Conservation (phyloP, 768 basidiomycete species). For the Tricholoma hemisulphureum region DNA sequence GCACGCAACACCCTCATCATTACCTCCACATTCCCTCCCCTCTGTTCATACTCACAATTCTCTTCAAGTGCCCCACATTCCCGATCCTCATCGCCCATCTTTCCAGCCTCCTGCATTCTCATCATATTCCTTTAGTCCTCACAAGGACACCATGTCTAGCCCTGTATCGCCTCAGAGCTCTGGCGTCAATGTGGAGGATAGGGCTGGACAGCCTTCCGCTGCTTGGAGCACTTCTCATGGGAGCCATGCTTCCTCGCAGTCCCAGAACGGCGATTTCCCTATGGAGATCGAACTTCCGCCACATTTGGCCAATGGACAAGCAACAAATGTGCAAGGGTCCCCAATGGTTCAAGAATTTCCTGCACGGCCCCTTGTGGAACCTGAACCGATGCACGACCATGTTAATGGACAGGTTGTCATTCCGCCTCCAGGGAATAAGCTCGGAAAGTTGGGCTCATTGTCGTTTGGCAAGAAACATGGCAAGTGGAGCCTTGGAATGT, state of each 20-base stretch:
- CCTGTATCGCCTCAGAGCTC: conserved; percentile 34
- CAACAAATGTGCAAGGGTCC: conserved; percentile 52
- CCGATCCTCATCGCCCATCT: conserved; percentile 10
- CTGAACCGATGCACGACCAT: conserved; percentile 38
- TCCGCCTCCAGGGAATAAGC: conserved; percentile 47
- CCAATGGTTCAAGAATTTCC: conserved; percentile 54
- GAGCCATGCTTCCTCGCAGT: conserved; percentile 17
- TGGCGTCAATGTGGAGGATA: conserved; percentile 23
- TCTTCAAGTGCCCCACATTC: conserved; percentile 8
- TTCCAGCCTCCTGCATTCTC: conserved; percentile 38
- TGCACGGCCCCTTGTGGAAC: conserved; percentile 39
- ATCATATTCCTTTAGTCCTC: conserved; percentile 40
- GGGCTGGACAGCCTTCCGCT: conserved; percentile 24
- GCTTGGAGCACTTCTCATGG: conserved; percentile 20
- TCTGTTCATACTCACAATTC: conserved; percentile 27
- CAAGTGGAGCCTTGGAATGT: conserved; percentile 68
- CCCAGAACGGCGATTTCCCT: conserved; percentile 45
- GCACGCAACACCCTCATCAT: conserved; percentile 30
- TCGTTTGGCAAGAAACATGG: conserved; percentile 68
- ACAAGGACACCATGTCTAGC: conserved; percentile 14
- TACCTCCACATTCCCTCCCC: conserved; percentile 35
- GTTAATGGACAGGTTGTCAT: conserved; percentile 35
- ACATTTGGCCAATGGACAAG: conserved; percentile 42
- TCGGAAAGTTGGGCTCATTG: conserved; percentile 57
- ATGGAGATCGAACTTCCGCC: conserved; percentile 60